phyloP scores from a whole-genome alignment of 768 basidiomycete genomes.

The Pholiota microspora region DNA sequence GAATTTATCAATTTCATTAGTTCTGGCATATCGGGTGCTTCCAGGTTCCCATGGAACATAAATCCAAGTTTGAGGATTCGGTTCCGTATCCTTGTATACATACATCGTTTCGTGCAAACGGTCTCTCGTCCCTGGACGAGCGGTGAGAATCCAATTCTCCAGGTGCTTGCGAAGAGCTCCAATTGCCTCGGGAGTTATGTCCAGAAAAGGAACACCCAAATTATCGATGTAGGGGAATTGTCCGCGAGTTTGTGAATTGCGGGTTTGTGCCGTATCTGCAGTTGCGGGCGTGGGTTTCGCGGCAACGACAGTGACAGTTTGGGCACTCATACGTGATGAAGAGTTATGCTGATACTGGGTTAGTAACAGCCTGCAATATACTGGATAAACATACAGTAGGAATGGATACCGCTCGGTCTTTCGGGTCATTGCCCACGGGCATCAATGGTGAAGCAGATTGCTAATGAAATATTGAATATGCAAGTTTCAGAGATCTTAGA shows the following conservation, averaged over 20 bases:
- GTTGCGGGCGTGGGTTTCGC: no score
- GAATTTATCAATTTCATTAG: constrained; percentile 3
- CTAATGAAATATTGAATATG: no score
- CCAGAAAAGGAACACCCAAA: neutral
- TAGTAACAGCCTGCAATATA: neutral
- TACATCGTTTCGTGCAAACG: neutral
- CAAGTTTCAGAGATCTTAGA: no score
- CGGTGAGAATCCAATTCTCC: neutral
- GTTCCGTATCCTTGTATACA: neutral
- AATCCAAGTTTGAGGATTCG: neutral
- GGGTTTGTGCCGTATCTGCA: neutral
- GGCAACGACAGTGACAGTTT: no score
- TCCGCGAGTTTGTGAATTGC: neutral
- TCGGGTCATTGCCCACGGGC: neutral
- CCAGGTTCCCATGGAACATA: constrained; percentile 1
- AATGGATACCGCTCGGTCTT: neutral
- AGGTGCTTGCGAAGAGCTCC: neutral
- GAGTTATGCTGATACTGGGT: no score
- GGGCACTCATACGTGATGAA: no score
- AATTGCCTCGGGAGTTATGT: neutral
- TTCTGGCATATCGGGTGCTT: neutral
- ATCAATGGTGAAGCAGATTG: no score
- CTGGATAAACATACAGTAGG: neutral
- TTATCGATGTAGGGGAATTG: neutral
- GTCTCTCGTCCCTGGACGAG: neutral